phyloP scores from a whole-genome alignment of 2,329 filamentous ascomycete species.

The Colletotrichum chrysophilum region DNA sequence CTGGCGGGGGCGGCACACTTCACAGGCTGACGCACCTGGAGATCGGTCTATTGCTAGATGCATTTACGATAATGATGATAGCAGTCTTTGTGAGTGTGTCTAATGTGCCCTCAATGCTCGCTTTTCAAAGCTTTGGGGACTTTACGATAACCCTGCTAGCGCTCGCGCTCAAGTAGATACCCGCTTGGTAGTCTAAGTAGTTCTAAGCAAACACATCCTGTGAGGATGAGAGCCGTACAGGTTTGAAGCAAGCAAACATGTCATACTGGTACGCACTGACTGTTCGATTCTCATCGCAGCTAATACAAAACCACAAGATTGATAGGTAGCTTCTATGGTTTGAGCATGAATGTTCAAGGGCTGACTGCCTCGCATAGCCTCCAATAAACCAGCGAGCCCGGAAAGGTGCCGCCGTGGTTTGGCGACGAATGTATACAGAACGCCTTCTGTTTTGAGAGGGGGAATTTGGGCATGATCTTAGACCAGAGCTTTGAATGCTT shows the following conservation, averaged over 20 bases:
- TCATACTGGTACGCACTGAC: background rate
- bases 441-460: background rate
- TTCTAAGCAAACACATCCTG: background rate
- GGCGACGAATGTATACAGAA: background rate
- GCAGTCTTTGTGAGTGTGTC: background rate
- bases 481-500: rapidly evolving
- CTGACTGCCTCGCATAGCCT: background rate
- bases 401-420: background rate
- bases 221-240: too few relatives aligned
- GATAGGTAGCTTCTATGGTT: background rate
- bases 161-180: background rate
- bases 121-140: background rate
- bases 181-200: background rate
- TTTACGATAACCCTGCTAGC: background rate
- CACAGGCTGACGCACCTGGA: background rate
- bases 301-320: background rate
- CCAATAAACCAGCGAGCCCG: background rate
- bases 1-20: background rate
- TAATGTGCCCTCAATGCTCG: background rate
- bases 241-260: too few relatives aligned
- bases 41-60: background rate
- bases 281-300: background rate
- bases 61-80: background rate
- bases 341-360: background rate
- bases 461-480: background rate